phyloP scores from a whole-genome alignment of 2,329 filamentous ascomycete genomes.

The Venturia carpophila region DNA sequence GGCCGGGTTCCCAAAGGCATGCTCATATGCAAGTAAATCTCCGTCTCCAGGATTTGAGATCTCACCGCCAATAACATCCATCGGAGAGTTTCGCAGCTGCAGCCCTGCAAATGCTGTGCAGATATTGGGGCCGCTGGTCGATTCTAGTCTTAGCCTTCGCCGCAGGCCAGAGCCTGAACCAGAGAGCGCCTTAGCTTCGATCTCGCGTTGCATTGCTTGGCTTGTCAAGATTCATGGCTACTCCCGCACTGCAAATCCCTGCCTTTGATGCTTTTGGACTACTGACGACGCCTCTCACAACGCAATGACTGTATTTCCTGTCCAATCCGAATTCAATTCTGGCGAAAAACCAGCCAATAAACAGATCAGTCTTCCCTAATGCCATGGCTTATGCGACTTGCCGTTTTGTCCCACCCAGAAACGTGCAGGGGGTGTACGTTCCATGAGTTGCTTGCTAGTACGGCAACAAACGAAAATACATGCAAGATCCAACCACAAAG shows the following conservation, averaged over 20 bases:
- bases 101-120: conserved; percentile 3
- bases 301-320: not conserved
- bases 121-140: not conserved
- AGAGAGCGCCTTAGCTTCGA: not conserved
- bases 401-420: not conserved
- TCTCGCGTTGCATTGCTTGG: conserved; percentile 4
- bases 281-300: not conserved
- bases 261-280: not conserved
- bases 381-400: not conserved
- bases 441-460: conserved; percentile 8
- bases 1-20: not conserved
- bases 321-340: conserved; percentile 1
- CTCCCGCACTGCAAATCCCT: conserved; percentile 9
- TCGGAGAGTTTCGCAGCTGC: conserved; percentile 1
- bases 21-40: conserved; percentile 4
- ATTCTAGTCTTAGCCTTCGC: not conserved
- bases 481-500: not conserved
- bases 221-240: conserved; percentile 4
- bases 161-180: not conserved
- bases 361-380: not conserved
- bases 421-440: conserved; percentile 11
- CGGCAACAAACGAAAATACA: not conserved
- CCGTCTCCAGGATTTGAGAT: not conserved
- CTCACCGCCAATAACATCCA: not conserved
- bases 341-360: not conserved